Conservation (phyloP, 441 rosid genomes). For the Gossypium davidsonii region DNA sequence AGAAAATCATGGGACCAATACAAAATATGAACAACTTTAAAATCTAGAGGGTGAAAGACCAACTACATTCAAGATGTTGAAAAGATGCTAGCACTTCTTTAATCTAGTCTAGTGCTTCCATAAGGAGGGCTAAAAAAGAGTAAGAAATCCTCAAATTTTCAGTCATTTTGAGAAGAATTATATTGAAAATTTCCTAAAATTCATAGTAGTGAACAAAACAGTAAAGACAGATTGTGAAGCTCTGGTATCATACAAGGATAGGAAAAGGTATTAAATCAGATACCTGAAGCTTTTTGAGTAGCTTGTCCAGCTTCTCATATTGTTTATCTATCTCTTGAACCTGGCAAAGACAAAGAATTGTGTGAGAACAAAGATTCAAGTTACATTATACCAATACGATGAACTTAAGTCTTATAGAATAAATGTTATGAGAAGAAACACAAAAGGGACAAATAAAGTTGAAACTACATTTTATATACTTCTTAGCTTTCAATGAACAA, state of each 20-base stretch:
- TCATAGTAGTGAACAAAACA: background rate
- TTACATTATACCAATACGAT: background rate
- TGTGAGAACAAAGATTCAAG: background rate
- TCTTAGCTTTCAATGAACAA: background rate
- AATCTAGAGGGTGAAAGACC: background rate
- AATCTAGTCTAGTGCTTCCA: background rate
- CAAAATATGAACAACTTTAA: background rate
- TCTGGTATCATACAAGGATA: background rate
- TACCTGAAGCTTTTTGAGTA: conserved; percentile 92
- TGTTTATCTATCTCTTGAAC: conserved; percentile 87
- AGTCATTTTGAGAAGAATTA: background rate
- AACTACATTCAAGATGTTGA: background rate
- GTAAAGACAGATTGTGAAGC: background rate
- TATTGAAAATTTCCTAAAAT: background rate
- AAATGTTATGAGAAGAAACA: background rate
- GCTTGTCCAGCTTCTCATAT: conserved; percentile 73
- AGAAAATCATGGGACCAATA: background rate
- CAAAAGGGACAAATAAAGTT: background rate
- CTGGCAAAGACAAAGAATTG: conserved; percentile 26
- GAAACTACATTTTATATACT: background rate
- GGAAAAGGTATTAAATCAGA: background rate
- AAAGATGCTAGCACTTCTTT: background rate
- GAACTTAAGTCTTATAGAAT: background rate
- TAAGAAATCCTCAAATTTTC: background rate
- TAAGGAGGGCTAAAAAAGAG: background rate